Conservation (phyloP, 139 green algal genomes). For the Micromonas commoda region DNA sequence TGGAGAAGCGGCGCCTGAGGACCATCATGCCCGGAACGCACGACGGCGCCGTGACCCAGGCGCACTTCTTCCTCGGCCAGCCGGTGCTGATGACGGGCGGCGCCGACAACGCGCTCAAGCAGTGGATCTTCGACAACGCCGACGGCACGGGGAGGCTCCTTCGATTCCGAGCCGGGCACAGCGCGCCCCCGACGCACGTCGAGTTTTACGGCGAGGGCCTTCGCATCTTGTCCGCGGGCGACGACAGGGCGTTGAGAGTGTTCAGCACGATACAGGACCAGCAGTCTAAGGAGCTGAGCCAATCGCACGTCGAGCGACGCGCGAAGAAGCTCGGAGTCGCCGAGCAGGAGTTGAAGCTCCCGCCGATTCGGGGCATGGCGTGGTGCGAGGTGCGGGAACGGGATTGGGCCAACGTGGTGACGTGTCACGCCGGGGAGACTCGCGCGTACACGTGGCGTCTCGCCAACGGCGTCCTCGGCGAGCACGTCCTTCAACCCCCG, state of each 20-base stretch:
- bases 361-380: slow-evolving; percentile 40
- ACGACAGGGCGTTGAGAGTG: slow-evolving; percentile 82
- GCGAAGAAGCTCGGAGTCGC: slow-evolving; percentile 62
- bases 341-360: slow-evolving; percentile 80
- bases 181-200: slow-evolving; percentile 65
- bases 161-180: slow-evolving; percentile 81
- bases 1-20: slow-evolving; percentile 71
- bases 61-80: slow-evolving; percentile 48
- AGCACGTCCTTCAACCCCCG: slow-evolving; percentile 40
- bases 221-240: slow-evolving; percentile 70
- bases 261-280: slow-evolving; percentile 73
- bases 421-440: slow-evolving; percentile 75
- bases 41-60: slow-evolving; percentile 46
- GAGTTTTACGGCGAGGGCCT: slow-evolving; percentile 58
- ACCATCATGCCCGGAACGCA: slow-evolving; percentile 63
- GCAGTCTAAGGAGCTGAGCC: slow-evolving; percentile 86
- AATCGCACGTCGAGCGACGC: slow-evolving; percentile 54
- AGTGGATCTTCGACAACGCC: slow-evolving; percentile 84
- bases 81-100: slow-evolving; percentile 75
- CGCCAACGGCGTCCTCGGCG: slow-evolving; percentile 40
- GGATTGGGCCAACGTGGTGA: slow-evolving; percentile 95
- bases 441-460: slow-evolving; percentile 87
- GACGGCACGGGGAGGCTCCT: slow-evolving; percentile 67
- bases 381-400: slow-evolving; percentile 51
- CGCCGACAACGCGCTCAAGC: slow-evolving; percentile 86